Evolutionary conservation across 768 basidiomycete species (phyloP).

Genomic region (Amanita brunnescens): DNA sequence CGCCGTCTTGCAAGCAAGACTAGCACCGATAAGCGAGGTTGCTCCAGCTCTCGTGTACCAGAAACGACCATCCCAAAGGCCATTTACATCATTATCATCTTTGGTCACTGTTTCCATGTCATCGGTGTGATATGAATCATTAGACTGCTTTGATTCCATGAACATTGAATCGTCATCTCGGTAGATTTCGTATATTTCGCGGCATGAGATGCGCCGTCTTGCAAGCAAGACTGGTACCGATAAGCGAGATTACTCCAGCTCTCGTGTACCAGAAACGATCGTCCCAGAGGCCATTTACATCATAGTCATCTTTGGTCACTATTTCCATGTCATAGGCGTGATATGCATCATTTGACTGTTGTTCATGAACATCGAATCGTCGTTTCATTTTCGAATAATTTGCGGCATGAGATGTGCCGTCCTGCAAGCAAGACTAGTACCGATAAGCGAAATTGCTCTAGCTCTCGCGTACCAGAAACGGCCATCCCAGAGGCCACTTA

Average conservation of each 20-base stretch:
- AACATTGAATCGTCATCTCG: no score
- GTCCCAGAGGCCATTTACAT: background rate
- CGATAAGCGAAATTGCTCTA: conserved; percentile 1
- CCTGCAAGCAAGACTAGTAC: conserved; percentile 2
- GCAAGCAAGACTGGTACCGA: conserved; percentile 6
- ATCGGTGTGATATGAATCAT: background rate
- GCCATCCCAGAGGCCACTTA: no score
- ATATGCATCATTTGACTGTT: background rate
- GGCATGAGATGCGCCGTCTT: background rate
- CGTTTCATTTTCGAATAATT: no score
- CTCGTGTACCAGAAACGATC: conserved; percentile 4
- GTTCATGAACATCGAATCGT: no score
- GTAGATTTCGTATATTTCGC: background rate
- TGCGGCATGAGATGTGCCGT: background rate
- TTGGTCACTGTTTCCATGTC: background rate
- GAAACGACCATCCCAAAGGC: background rate
- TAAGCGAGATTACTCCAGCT: conserved; percentile 1
- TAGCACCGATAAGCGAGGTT: conserved; percentile 2
- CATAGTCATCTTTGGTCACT: background rate
- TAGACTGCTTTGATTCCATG: background rate
- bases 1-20: conserved; percentile 1
- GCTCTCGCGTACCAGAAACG: conserved; percentile 3
- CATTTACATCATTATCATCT: background rate
- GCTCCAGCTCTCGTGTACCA: conserved; percentile 2
- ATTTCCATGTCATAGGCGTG: background rate